phyloP scores from a whole-genome alignment of 139 green algal genomes.

The Picochlorum costavermella region DNA sequence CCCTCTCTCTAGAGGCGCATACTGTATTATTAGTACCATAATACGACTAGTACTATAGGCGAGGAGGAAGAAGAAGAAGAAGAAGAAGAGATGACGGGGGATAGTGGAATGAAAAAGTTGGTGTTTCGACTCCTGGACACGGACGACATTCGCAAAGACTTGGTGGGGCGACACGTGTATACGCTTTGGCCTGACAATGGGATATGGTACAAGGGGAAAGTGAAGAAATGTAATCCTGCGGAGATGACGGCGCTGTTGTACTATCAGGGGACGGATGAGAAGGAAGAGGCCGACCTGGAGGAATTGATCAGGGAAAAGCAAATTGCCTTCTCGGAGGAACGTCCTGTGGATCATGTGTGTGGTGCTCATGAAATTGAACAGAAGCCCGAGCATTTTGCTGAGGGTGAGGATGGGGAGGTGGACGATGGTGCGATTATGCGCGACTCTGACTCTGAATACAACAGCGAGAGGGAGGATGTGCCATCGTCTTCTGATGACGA shows the following conservation, averaged over 20 bases:
- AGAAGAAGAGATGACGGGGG: neutral
- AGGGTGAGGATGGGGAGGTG: neutral
- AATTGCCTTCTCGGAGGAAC: slow-evolving; percentile 6
- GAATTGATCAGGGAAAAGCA: neutral
- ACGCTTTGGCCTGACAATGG: slow-evolving; percentile 11
- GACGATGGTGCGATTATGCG: neutral
- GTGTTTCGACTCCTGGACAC: slow-evolving; percentile 5
- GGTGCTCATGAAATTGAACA: neutral
- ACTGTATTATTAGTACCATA: too few species aligned
- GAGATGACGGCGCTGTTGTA: neutral
- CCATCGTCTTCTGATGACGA: slow-evolving; percentile 4
- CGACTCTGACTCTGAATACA: neutral
- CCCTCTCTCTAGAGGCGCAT: too few species aligned
- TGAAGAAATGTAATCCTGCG: neutral
- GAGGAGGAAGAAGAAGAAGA: neutral
- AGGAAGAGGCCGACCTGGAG: slow-evolving; percentile 8
- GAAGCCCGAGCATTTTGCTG: slow-evolving; percentile 1
- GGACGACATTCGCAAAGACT: neutral
- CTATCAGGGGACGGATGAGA: slow-evolving; percentile 11
- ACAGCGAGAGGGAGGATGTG: neutral
- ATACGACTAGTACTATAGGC: too few species aligned
- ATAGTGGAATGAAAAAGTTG: neutral
- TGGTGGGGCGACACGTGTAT: slow-evolving; percentile 7
- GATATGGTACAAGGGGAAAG: slow-evolving; percentile 8
- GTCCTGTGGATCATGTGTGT: neutral